These are phyloP conservation scores for Lentithecium fluviatile DNA, from an alignment of 495 filamentous ascomycete genomes.

Conservation along the genomic window DNA sequence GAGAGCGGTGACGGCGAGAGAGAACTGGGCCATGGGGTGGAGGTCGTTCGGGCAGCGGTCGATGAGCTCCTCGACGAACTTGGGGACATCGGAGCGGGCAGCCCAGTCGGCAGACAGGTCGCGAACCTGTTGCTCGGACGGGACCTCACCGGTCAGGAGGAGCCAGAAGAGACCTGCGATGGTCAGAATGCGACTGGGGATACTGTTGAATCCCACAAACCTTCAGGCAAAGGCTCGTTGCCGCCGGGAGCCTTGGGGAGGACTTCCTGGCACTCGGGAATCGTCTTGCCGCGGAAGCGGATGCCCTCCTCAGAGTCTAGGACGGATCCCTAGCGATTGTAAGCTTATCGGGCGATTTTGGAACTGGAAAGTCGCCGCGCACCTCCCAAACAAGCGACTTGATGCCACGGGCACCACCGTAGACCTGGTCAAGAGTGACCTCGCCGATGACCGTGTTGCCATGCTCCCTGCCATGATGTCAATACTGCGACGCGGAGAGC, in stretches of 20 bases:
- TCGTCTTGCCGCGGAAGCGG: conserved; percentile 97
- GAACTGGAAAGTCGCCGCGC: conserved; percentile 29
- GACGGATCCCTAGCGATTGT: conserved; percentile 71
- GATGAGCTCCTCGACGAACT: conserved; percentile 97
- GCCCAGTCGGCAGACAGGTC: conserved; percentile 98
- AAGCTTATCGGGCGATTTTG: conserved; percentile 25
- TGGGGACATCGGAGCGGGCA: conserved; percentile 90
- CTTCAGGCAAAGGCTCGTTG: conserved; percentile 94
- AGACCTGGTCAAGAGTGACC: conserved; percentile 98
- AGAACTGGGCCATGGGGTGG: conserved; percentile 99
- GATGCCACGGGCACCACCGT: conserved; percentile 98
- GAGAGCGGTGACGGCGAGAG: conserved; percentile 92
- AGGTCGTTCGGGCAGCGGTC: conserved; percentile 98
- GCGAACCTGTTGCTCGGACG: conserved; percentile 94
- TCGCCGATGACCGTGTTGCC: conserved; percentile 94
- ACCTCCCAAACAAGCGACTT: conserved; percentile 98
- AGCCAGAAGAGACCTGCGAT: conserved; percentile 95
- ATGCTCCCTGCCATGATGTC: conserved; percentile 63
- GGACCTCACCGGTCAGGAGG: conserved; percentile 93
- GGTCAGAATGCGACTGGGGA: conserved; percentile 96
- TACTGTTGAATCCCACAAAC: conserved; percentile 45
- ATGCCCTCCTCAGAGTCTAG: conserved; percentile 98
- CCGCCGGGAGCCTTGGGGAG: conserved; percentile 96
- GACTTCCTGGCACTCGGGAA: conserved; percentile 95
- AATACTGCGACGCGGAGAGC: conserved; percentile 28